Conservation (phyloP, 2,329 filamentous ascomycete species). For the Fusarium caatingaense region DNA sequence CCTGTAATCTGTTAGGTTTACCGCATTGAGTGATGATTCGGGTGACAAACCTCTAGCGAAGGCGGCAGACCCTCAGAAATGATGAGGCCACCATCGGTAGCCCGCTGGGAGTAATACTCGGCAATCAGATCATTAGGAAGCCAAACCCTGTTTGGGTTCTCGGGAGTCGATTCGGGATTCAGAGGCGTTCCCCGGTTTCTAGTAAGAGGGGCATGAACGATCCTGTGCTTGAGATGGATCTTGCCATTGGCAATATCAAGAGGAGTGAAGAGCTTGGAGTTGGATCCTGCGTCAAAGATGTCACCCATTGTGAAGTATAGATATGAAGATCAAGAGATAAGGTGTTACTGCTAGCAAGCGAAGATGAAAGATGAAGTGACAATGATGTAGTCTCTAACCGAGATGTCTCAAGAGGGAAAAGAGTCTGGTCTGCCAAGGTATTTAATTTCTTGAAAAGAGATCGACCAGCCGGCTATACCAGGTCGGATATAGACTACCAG, state of each 20-base stretch:
- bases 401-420: background rate
- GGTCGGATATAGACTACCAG: background rate
- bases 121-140: constrained; percentile 56
- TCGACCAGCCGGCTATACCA: background rate
- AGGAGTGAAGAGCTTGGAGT: constrained; percentile 49
- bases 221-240: constrained; percentile 61
- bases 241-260: constrained; percentile 55
- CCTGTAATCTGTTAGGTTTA: constrained; percentile 21
- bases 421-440: background rate
- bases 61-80: constrained; percentile 62
- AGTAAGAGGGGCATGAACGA: constrained; percentile 64
- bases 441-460: background rate
- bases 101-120: constrained; percentile 58
- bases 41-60: constrained; percentile 50
- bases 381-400: background rate
- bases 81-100: constrained; percentile 55
- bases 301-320: constrained; percentile 26
- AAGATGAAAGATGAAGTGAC: background rate
- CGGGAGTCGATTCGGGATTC: constrained; percentile 56
- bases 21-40: fast-evolving
- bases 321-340: background rate
- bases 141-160: constrained; percentile 55
- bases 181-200: constrained; percentile 63
- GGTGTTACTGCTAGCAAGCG: background rate
- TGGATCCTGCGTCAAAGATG: constrained; percentile 7